Evolutionary conservation across 1,139 yeast genomes (phyloP), one percentile per base, ranked within the genome.

Genomic region (Scheffersomyces quercinus): DNA sequence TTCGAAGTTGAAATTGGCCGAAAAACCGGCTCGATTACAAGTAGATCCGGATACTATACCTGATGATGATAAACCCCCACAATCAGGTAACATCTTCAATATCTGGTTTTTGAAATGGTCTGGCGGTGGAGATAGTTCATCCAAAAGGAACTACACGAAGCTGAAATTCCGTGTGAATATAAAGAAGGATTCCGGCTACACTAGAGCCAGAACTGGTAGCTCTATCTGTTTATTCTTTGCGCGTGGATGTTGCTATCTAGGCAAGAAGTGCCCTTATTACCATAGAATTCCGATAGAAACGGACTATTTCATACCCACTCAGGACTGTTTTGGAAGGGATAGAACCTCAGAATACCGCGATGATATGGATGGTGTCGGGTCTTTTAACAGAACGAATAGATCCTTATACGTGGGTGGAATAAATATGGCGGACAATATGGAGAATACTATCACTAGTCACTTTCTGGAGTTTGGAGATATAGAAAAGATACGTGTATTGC

Each of bases 301-400:
- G 5, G 83, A 79, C 52, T 50, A 61, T 24, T 68, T 70, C 45
- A 73, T 83, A 1, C 78, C 83, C 10, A 83, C 89, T 1, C 80
- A 83, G 34, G 99, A 93, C 64, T 91, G 98, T 56, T 93, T 93
- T 71, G 98, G 98, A 0, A 70, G 99, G 45, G 96, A 88, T 59
- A 88, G 86, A 61, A 86, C 87, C 49, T 75, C 88, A 0, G 87
- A 82, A 36, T 88, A 88, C 59, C 72, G 90, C 51, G 97, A 91
- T 53, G 99, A 93, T 63, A 89, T 90, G 97, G 84, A 87, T 36
- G 99, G 98, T 16, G 86, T 89, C 2, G 99, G 98, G 0, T 83
- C 91, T n/a, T 83, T 91, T 58, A 75, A 79, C 52, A 68, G 75
- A 32, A 73, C 73, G 24, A 91, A 90, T 59, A 67, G 84, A 44